These are phyloP conservation scores for Silene noctiflora DNA, from an alignment of 179 eudicot genomes.

Conservation along the genomic window DNA sequence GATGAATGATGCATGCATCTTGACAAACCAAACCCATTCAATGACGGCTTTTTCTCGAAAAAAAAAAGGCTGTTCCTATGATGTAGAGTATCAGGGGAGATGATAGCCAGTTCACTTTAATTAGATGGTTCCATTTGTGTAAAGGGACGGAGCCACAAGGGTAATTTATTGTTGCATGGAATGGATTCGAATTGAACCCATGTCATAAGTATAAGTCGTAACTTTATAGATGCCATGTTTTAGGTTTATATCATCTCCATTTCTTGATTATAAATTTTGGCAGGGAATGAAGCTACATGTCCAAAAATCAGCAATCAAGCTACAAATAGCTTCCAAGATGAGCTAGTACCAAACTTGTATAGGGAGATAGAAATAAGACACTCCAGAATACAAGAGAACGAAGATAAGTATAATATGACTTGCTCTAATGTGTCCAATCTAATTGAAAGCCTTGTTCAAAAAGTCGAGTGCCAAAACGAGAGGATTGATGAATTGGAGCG, in stretches of 20 bases:
- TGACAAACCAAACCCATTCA: too few species aligned
- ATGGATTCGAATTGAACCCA: neutral
- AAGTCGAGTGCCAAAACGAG: conserved; percentile 11
- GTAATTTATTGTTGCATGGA: neutral
- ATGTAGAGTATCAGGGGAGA: too few species aligned
- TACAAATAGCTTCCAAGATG: neutral
- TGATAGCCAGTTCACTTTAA: too few species aligned
- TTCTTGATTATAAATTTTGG: neutral
- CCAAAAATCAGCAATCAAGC: neutral
- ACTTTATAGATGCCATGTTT: too few species aligned
- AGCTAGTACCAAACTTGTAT: conserved; percentile 14
- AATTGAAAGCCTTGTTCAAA: conserved; percentile 15
- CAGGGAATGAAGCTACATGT: too few species aligned
- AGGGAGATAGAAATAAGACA: conserved; percentile 16
- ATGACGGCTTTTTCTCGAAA: too few species aligned
- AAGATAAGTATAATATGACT: conserved; percentile 9
- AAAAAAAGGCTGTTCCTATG: too few species aligned
- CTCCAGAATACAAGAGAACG: conserved; percentile 6
- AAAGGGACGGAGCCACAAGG: too few species aligned
- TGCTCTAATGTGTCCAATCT: neutral
- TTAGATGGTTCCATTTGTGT: too few species aligned
- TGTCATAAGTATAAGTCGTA: too few species aligned
- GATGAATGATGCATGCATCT: too few species aligned
- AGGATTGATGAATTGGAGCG: conserved; percentile 21
- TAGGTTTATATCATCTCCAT: neutral